Percentiles rank a stretch among this genome's conserved stretches.
phyloP scores from a whole-genome alignment of 257 asterid genomes.

The Leptodermis oblonga region DNA sequence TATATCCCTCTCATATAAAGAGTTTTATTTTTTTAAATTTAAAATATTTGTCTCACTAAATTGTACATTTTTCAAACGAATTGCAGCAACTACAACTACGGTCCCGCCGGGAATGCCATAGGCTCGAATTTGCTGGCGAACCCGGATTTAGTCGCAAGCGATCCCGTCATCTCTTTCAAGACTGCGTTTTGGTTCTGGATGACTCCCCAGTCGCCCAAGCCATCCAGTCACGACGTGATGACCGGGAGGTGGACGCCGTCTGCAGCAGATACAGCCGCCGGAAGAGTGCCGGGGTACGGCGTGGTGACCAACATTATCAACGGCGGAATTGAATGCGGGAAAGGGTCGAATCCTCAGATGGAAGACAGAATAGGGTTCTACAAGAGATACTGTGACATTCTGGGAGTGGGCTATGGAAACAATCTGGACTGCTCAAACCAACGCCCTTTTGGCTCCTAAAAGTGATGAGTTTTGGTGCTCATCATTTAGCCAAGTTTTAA shows the following conservation, averaged over 20 bases:
- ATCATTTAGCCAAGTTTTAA: not conserved
- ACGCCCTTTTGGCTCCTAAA: slow-evolving; percentile 13
- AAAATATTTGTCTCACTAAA: too few relatives aligned
- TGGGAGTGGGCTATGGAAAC: slow-evolving; percentile 24
- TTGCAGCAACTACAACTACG: slow-evolving; percentile 39
- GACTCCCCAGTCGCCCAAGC: slow-evolving; percentile 34
- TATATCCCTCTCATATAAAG: too few relatives aligned
- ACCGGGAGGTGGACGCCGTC: slow-evolving; percentile 35
- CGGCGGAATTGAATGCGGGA: slow-evolving; percentile 35
- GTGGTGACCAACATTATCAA: slow-evolving; percentile 36
- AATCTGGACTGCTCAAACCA: slow-evolving; percentile 31
- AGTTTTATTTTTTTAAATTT: too few relatives aligned
- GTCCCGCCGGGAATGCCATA: slow-evolving; percentile 31
- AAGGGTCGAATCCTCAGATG: slow-evolving; percentile 18
- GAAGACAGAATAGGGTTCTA: slow-evolving; percentile 32
- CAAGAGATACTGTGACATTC: slow-evolving; percentile 24
- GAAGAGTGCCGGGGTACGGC: slow-evolving; percentile 33
- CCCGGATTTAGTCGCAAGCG: slow-evolving; percentile 31
- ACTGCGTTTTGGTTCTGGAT: slow-evolving; percentile 42
- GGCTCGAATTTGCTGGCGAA: slow-evolving; percentile 19
- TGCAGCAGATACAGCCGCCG: slow-evolving; percentile 13
- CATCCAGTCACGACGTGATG: slow-evolving; percentile 29
- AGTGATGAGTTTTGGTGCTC: not conserved
- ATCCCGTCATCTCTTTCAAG: slow-evolving; percentile 31
- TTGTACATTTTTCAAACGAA: not conserved